A percentile compares a stretch with the other conserved stretches of the same genome.
Evolutionary conservation across 2,329 filamentous ascomycete genomes (phyloP).

Genomic region (Pseudovirgaria hyperparasitica): DNA sequence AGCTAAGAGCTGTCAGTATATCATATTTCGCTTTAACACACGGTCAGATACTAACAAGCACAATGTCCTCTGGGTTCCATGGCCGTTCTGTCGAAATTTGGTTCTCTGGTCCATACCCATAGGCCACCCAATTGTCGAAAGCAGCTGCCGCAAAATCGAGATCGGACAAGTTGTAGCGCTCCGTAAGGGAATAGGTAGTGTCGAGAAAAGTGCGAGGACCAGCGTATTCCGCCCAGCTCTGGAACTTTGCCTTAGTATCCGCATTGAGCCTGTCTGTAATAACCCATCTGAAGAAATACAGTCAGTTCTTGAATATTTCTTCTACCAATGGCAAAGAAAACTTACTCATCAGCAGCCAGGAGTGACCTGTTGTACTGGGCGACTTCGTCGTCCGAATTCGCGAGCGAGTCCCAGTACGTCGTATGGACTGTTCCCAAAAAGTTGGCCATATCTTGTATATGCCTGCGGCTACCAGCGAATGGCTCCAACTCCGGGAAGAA

Average conservation of each 20-base stretch:
- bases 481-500: slow-evolving; percentile 33
- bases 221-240: slow-evolving; percentile 28
- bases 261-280: slow-evolving; percentile 9
- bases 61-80: slow-evolving; percentile 23
- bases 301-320: too few relatives aligned
- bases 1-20: too few relatives aligned
- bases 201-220: slow-evolving; percentile 15
- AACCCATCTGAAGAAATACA: too few relatives aligned
- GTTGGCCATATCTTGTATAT: slow-evolving; percentile 22
- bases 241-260: slow-evolving; percentile 18
- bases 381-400: neutral
- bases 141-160: slow-evolving; percentile 7
- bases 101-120: slow-evolving; percentile 3
- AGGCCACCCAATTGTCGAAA: slow-evolving; percentile 14
- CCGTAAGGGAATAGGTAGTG: slow-evolving; percentile 19
- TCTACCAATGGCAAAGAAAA: too few relatives aligned
- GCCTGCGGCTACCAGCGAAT: slow-evolving; percentile 30
- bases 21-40: too few relatives aligned
- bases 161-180: slow-evolving; percentile 7
- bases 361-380: neutral
- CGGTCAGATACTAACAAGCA: slow-evolving; percentile 9
- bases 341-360: too few relatives aligned
- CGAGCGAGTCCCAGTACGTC: slow-evolving; percentile 1
- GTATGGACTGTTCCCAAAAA: slow-evolving; percentile 7
- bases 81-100: slow-evolving; percentile 10